These are phyloP conservation scores for Mimosa pudica DNA, from an alignment of 306 rosid genomes.

Conservation along the genomic window DNA sequence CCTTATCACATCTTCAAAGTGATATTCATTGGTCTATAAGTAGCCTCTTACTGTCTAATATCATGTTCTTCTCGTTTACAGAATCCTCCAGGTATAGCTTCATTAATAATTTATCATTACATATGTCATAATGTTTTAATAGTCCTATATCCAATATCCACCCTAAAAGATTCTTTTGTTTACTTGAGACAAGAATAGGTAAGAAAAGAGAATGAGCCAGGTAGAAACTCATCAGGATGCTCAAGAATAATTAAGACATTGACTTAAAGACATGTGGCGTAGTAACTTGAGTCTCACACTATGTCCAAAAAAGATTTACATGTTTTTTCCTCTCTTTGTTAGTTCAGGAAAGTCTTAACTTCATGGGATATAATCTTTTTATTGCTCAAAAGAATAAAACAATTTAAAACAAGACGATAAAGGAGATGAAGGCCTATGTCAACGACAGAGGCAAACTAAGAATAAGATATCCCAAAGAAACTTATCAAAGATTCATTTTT, in stretches of 20 bases:
- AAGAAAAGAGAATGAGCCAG: background rate
- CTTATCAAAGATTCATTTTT: background rate
- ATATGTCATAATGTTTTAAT: background rate
- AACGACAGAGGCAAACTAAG: background rate
- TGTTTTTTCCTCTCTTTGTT: background rate
- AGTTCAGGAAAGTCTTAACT: background rate
- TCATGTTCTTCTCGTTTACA: background rate
- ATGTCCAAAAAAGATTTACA: background rate
- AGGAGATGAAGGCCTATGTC: conserved; percentile 8
- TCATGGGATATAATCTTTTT: background rate
- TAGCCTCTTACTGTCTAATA: background rate
- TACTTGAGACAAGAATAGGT: background rate
- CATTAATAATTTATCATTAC: background rate
- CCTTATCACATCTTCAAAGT: background rate
- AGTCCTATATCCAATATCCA: background rate
- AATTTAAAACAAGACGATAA: background rate
- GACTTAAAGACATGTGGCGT: background rate
- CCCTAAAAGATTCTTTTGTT: background rate
- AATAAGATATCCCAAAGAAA: conserved; percentile 9
- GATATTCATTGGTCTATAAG: background rate
- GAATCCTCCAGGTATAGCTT: background rate
- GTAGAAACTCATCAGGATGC: background rate
- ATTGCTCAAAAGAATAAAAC: conserved; percentile 14
- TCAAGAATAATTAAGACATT: background rate
- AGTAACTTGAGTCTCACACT: background rate